phyloP scores from a whole-genome alignment of 768 basidiomycete genomes.

The Tubosaeta sp. region DNA sequence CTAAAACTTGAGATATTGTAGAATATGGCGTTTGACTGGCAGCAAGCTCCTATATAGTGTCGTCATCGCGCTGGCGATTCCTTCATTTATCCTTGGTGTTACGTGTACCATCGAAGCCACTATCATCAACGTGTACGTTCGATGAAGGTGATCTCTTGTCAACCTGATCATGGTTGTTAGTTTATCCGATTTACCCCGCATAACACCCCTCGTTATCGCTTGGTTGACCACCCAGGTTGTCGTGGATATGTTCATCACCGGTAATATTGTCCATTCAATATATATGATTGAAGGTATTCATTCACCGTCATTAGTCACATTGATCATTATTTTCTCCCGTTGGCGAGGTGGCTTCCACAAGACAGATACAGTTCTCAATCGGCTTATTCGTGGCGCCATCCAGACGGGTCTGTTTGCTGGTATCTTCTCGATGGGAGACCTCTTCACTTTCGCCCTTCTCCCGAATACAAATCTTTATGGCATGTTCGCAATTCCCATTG shows the following conservation, averaged over 20 bases:
- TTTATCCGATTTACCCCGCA: slow-evolving; percentile 35
- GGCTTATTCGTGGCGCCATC: slow-evolving; percentile 50
- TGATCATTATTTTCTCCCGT: slow-evolving; percentile 32
- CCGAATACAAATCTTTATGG: slow-evolving; percentile 31
- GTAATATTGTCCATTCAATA: slow-evolving; percentile 19
- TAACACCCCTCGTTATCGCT: slow-evolving; percentile 40
- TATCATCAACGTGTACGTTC: slow-evolving; percentile 37
- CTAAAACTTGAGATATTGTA: background rate
- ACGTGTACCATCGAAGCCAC: slow-evolving; percentile 41
- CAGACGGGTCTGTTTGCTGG: slow-evolving; percentile 53
- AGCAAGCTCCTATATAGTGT: slow-evolving; percentile 26
- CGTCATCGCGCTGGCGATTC: slow-evolving; percentile 34
- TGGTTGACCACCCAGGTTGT: slow-evolving; percentile 45
- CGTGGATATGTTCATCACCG: slow-evolving; percentile 43
- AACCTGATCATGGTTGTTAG: slow-evolving; percentile 21
- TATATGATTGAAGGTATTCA: background rate
- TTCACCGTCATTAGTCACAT: slow-evolving; percentile 11
- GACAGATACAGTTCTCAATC: slow-evolving; percentile 51
- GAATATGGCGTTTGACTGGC: slow-evolving; percentile 13
- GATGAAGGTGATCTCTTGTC: background rate
- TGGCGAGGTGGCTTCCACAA: slow-evolving; percentile 48
- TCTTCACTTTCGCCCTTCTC: slow-evolving; percentile 37
- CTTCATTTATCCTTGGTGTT: slow-evolving; percentile 42
- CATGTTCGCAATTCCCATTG: slow-evolving; percentile 38
- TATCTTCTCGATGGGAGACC: slow-evolving; percentile 47